Conservation (phyloP, 805 yeast genomes). For the Metschnikowia rubicola region DNA sequence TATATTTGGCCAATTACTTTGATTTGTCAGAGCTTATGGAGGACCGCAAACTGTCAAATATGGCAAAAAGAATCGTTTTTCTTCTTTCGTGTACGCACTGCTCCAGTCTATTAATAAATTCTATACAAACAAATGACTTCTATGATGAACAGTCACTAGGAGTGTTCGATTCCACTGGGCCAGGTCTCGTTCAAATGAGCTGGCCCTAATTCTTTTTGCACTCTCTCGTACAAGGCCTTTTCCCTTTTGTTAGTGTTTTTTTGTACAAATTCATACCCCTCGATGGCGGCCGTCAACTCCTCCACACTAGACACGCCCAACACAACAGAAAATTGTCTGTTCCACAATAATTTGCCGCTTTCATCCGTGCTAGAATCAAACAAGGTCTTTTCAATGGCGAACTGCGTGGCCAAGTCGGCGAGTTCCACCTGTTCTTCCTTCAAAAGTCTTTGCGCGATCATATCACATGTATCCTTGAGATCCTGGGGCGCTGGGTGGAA, state of each 20-base stretch:
- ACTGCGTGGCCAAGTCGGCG: constrained; percentile 80
- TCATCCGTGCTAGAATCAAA: constrained; percentile 20
- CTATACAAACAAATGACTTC: not conserved
- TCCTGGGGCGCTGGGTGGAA: constrained; percentile 77
- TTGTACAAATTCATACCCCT: constrained; percentile 38
- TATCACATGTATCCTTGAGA: constrained; percentile 52
- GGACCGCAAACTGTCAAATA: too few relatives aligned
- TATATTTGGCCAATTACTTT: too few relatives aligned
- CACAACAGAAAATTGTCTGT: constrained; percentile 52
- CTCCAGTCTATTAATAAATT: not conserved
- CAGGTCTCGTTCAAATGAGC: constrained; percentile 61
- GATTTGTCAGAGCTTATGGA: too few relatives aligned
- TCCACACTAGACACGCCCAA: constrained; percentile 66
- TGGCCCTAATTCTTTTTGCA: constrained; percentile 45
- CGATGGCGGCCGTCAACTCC: constrained; percentile 64
- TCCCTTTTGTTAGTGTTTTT: constrained; percentile 37
- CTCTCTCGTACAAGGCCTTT: constrained; percentile 45
- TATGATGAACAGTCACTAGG: not conserved
- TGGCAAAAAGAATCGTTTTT: too few relatives aligned
- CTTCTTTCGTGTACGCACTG: too few relatives aligned
- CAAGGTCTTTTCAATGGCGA: constrained; percentile 50
- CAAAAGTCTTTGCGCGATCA: constrained; percentile 39
- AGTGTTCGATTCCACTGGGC: constrained; percentile 40
- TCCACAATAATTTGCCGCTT: constrained; percentile 20
- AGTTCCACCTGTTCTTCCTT: constrained; percentile 49